Percentiles rank a stretch among this genome's conserved stretches.
Conservation (phyloP, 1,284 basidiomycete species). For the Boletus smithii region DNA sequence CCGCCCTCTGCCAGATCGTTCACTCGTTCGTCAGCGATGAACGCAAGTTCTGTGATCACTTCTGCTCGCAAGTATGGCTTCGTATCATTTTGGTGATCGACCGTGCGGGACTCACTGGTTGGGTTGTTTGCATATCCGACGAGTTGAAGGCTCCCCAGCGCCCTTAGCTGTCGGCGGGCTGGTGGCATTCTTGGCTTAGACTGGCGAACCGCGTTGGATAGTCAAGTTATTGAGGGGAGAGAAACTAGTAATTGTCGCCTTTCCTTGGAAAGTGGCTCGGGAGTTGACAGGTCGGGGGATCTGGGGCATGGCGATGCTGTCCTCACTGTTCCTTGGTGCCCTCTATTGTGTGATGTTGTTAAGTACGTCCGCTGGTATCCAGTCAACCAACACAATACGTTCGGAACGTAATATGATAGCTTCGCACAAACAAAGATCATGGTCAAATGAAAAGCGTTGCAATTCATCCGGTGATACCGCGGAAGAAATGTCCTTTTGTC, state of each 20-base stretch:
- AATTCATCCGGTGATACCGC: neutral
- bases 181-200: constrained; percentile 23
- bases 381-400: constrained; percentile 12
- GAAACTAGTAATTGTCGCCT: neutral
- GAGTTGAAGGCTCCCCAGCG: constrained; percentile 26
- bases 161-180: constrained; percentile 17
- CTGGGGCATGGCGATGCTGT: neutral
- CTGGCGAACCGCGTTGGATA: neutral
- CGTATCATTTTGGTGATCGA: neutral
- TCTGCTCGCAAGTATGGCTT: constrained; percentile 13
- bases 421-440: neutral
- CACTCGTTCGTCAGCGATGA: constrained; percentile 20
- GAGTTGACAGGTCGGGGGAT: neutral
- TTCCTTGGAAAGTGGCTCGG: neutral
- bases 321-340: constrained; percentile 5
- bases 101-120: constrained; percentile 18
- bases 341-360: neutral
- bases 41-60: constrained; percentile 30
- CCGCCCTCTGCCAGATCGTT: neutral
- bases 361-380: constrained; percentile 7
- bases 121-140: constrained; percentile 27
- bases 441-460: neutral
- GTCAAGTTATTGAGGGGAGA: neutral
- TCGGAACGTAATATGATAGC: constrained; percentile 1
- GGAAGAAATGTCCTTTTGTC: constrained; percentile 11